These are phyloP conservation scores for Cairneyella variabilis DNA, from an alignment of 495 filamentous ascomycete genomes.

Conservation along the genomic window DNA sequence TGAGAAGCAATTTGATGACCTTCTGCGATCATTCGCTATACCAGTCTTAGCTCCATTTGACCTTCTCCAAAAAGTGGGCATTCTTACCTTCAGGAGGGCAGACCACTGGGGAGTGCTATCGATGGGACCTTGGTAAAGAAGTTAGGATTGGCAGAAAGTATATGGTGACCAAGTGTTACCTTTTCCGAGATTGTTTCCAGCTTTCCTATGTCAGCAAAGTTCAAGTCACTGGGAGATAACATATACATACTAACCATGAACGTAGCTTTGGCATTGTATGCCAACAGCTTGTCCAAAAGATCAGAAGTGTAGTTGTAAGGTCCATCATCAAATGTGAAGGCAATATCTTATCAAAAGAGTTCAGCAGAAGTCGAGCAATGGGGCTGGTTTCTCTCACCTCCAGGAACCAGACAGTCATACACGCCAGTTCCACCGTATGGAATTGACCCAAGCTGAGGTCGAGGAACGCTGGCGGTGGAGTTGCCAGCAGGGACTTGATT, in stretches of 20 bases:
- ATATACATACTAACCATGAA: conserved; percentile 67
- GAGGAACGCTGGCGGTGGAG: conserved; percentile 54
- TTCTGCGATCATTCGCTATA: conserved; percentile 56
- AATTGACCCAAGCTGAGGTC: conserved; percentile 53
- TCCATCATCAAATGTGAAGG: conserved; percentile 71
- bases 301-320: conserved; percentile 58
- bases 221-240: conserved; percentile 43
- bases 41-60: not conserved
- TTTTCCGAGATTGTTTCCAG: conserved; percentile 51
- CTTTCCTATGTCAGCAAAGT: conserved; percentile 48
- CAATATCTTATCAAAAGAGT: too few species aligned
- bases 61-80: not conserved
- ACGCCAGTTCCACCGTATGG: conserved; percentile 61
- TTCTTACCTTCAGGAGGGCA: conserved; percentile 17
- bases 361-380: not conserved
- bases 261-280: conserved; percentile 56
- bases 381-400: not conserved
- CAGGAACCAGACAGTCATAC: conserved; percentile 52
- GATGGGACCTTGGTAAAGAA: conserved; percentile 9
- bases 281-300: conserved; percentile 57
- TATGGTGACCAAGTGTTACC: not conserved
- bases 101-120: conserved; percentile 18
- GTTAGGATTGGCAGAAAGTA: not conserved
- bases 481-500: conserved; percentile 58
- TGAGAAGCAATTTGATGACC: conserved; percentile 71